Percentiles rank a stretch among this genome's conserved stretches.
Conservation (phyloP, 305 asterid species). For the Withania somnifera region DNA sequence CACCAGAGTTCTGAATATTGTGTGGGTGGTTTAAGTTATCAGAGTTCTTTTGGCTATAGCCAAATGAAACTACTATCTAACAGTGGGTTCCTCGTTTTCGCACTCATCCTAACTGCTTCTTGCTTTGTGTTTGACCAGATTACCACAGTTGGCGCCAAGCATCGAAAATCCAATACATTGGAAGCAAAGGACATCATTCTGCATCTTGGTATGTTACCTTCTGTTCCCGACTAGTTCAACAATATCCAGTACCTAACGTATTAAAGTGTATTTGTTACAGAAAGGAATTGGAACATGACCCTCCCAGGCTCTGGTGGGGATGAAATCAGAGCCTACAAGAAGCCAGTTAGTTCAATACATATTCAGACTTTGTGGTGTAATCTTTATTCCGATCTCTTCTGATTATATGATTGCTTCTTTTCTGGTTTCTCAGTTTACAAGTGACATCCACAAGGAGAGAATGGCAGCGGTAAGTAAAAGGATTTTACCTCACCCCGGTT, state of each 20-base stretch:
- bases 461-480: slow-evolving; percentile 53
- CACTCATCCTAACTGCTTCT: background rate
- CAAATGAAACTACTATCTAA: background rate
- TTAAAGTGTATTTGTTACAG: slow-evolving; percentile 27
- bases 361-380: background rate
- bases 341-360: slow-evolving; percentile 38
- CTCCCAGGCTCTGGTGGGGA: slow-evolving; percentile 95
- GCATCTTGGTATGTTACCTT: slow-evolving; percentile 55
- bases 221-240: background rate
- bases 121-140: slow-evolving; percentile 29
- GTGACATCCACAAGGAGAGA: slow-evolving; percentile 78
- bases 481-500: background rate
- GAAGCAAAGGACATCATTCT: slow-evolving; percentile 90
- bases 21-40: background rate
- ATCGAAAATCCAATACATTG: slow-evolving; percentile 73
- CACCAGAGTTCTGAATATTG: no score
- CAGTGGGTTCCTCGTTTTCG: background rate
- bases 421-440: slow-evolving; percentile 40
- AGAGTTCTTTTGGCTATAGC: background rate
- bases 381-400: background rate
- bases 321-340: slow-evolving; percentile 68
- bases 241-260: slow-evolving; percentile 12
- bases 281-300: slow-evolving; percentile 78
- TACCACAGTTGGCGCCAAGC: slow-evolving; percentile 83
- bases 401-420: slow-evolving; percentile 2